Conservation (phyloP, 768 basidiomycete genomes). For the Filobasidium floriforme region DNA sequence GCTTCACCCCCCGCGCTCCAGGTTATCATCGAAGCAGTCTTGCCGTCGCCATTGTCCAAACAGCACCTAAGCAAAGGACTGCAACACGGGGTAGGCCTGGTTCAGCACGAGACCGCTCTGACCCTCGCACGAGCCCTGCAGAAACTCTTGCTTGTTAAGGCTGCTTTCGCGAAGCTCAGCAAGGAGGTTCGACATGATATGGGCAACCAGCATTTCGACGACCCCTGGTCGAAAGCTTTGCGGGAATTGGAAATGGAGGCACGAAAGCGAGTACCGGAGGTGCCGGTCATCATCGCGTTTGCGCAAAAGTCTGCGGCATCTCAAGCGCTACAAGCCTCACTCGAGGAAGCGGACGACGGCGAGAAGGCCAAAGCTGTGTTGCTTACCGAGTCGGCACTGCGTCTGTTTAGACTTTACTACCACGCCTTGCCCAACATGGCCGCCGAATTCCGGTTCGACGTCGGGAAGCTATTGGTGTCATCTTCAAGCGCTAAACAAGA, state of each 20-base stretch:
- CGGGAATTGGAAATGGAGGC: conserved; percentile 68
- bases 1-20: conserved; percentile 68
- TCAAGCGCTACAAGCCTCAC: conserved; percentile 28
- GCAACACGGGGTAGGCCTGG: conserved; percentile 61
- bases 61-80: conserved; percentile 72
- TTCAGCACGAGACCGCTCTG: conserved; percentile 77
- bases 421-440: conserved; percentile 64
- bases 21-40: conserved; percentile 64
- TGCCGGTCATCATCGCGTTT: conserved; percentile 75
- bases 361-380: conserved; percentile 46
- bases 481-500: conserved; percentile 46
- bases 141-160: conserved; percentile 57
- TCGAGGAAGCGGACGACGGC: conserved; percentile 49
- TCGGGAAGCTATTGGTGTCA: conserved; percentile 62
- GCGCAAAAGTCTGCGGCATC: conserved; percentile 54
- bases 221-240: conserved; percentile 57
- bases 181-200: conserved; percentile 46
- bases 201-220: conserved; percentile 62
- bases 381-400: conserved; percentile 68
- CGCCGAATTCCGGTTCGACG: conserved; percentile 74
- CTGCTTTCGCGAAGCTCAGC: conserved; percentile 44
- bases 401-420: conserved; percentile 80
- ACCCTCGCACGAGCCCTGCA: conserved; percentile 65
- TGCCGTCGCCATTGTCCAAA: conserved; percentile 68
- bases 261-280: conserved; percentile 70